phyloP scores from a whole-genome alignment of 371 early-diverging fungal species.

The Mortierella polycephala region DNA sequence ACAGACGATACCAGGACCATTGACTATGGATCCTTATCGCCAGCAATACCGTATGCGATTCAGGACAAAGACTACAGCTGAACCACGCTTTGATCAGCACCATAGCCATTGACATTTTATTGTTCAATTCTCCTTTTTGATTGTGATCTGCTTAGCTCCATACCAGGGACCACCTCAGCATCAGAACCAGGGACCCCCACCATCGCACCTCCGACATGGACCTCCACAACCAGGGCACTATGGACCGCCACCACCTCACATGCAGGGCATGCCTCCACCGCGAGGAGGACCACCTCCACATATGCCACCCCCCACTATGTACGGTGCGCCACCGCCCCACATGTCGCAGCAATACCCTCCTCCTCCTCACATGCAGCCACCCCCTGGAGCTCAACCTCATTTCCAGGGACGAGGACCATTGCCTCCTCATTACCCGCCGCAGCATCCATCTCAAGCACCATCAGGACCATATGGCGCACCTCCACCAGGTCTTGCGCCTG shows the following conservation, averaged over 20 bases:
- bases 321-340: slow-evolving; percentile 29
- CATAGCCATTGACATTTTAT: background rate
- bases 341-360: slow-evolving; percentile 19
- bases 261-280: slow-evolving; percentile 15
- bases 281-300: slow-evolving; percentile 28
- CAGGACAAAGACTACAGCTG: background rate
- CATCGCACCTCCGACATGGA: slow-evolving; percentile 37
- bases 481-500: slow-evolving; percentile 1
- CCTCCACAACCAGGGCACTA: slow-evolving; percentile 28
- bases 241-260: slow-evolving; percentile 36
- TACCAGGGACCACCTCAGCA: slow-evolving; percentile 44
- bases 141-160: slow-evolving; percentile 26
- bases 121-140: background rate
- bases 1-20: background rate
- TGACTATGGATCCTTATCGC: slow-evolving; percentile 46
- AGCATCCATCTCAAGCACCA: slow-evolving; percentile 16
- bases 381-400: slow-evolving; percentile 4
- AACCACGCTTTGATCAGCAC: background rate
- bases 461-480: slow-evolving; percentile 12
- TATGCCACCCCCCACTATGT: slow-evolving; percentile 23
- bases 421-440: slow-evolving; percentile 15
- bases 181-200: slow-evolving; percentile 26
- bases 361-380: slow-evolving; percentile 10
- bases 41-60: slow-evolving; percentile 45
- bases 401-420: slow-evolving; percentile 19